Evolutionary conservation across 106 monocot genomes (phyloP).

Genomic region (Ottelia alismoides): DNA sequence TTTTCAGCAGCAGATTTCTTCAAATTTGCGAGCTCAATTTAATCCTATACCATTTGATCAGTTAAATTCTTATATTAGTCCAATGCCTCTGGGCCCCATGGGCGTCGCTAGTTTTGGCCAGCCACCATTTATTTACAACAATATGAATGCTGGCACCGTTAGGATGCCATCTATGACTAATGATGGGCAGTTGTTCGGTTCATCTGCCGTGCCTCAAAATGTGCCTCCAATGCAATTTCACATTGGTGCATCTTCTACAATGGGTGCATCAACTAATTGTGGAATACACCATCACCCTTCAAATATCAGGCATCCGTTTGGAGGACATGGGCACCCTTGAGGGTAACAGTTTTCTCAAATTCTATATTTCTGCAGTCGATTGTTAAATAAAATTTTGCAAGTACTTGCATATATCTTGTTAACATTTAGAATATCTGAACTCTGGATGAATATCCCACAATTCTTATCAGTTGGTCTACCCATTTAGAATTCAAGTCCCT

Average conservation of each 20-base stretch:
- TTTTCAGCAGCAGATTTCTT: conserved; percentile 28
- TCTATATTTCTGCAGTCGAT: too few relatives aligned
- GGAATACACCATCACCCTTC: conserved; percentile 12
- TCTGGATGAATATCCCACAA: too few relatives aligned
- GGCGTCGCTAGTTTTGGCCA: conserved; percentile 12
- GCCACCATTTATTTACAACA: conserved; percentile 2
- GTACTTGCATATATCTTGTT: too few relatives aligned
- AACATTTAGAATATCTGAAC: too few relatives aligned
- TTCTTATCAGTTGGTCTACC: too few relatives aligned
- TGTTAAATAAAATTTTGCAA: too few relatives aligned
- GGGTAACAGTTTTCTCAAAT: too few relatives aligned
- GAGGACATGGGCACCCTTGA: too few relatives aligned
- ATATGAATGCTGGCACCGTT: not conserved
- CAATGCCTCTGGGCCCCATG: not conserved
- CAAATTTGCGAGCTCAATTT: conserved; percentile 11
- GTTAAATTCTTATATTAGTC: conserved; percentile 12
- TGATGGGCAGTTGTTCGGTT: conserved; percentile 3
- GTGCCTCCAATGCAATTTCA: conserved; percentile 24
- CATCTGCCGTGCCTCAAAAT: conserved; percentile 6
- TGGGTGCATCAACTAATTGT: conserved; percentile 12
- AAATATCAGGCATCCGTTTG: conserved; percentile 1
- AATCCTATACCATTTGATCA: conserved; percentile 9
- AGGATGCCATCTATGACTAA: conserved; percentile 2
- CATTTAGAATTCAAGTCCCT: too few relatives aligned
- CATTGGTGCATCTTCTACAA: too few relatives aligned